These are phyloP conservation scores for Trichothecium sympodiale DNA, from an alignment of 2,329 filamentous ascomycete species.

Conservation along the genomic window DNA sequence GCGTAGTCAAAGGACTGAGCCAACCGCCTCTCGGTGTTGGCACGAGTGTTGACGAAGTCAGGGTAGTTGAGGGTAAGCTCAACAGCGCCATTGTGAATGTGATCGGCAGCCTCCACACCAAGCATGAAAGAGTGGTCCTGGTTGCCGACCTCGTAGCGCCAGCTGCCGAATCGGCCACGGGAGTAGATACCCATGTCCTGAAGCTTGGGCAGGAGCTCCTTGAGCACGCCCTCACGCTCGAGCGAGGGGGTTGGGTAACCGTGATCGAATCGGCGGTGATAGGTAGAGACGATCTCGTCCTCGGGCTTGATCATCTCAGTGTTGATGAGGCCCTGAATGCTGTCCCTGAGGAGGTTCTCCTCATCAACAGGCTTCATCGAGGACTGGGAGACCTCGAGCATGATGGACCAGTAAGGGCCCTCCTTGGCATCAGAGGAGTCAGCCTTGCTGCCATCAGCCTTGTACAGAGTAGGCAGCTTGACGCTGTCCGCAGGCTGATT, in stretches of 20 bases:
- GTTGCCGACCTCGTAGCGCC: conserved; percentile 95
- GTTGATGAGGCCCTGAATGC: conserved; percentile 93
- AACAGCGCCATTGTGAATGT: conserved; percentile 78
- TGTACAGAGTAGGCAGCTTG: conserved; percentile 78
- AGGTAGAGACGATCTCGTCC: conserved; percentile 95
- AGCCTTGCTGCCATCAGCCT: conserved; percentile 77
- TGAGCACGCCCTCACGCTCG: conserved; percentile 90
- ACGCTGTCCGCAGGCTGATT: conserved; percentile 80
- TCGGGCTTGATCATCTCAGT: conserved; percentile 86
- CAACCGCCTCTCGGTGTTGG: conserved; percentile 40
- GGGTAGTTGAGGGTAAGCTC: conserved; percentile 95
- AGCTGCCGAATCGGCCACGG: conserved; percentile 93
- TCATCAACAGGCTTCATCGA: conserved; percentile 88
- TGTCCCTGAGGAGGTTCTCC: conserved; percentile 75
- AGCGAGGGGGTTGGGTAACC: conserved; percentile 93
- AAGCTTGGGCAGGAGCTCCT: conserved; percentile 83
- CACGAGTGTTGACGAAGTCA: conserved; percentile 78
- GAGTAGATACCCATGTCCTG: conserved; percentile 88
- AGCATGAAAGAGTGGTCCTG: conserved; percentile 98
- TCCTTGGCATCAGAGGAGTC: conserved; percentile 61
- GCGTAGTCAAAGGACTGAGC: conserved; percentile 33
- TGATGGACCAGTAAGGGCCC: conserved; percentile 99
- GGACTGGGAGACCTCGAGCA: conserved; percentile 96
- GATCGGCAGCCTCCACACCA: conserved; percentile 84
- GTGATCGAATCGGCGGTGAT: conserved; percentile 96